Base-by-base conservation (phyloP, 2,329 filamentous ascomycete species). In the Epichloe gansuensis region DNA sequence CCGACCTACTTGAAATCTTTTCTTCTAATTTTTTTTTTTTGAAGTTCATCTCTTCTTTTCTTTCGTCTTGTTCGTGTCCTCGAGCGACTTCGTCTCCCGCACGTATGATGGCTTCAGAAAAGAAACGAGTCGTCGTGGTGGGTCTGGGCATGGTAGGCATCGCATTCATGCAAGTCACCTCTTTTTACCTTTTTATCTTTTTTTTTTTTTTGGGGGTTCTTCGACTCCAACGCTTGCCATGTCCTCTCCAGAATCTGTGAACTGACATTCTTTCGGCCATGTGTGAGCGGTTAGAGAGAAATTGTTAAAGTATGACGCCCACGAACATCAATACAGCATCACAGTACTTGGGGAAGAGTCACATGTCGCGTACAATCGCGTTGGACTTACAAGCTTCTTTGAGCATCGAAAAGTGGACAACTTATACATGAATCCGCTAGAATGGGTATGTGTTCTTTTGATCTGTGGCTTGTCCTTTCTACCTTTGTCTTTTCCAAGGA, bases 71-170 rank as follows among this genome's bases (percentile, higher is more conserved):
- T 9, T 31, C 28, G 28, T 4, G 8, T 31, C 28, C 28, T 31
- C 28, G 28, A 31, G 28, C 8, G 8, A 31, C 0, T 31, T 31
- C 3, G 28, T 31, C 28, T 31, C 28, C 4, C 28, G 28, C 9
- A 31, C 8, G 31, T 21, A 31, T 31, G 31, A 31, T 50, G 42
- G 35, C 43, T 5, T 4, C 37, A 11, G 48, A 53, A 56, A 62
- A 57, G 46, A 88, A 87, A 66, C 82, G 77, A 63, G 71, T 94
- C 38, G 88, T 94, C 2, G 82, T 95, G 39, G 88, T 95, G 41
- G 90, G 90, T 9, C 69, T 95, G 69, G 90, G 90, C 2, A 96
- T 96, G 91, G 90, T 95, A 45, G 88, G 86, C 41, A 85, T 93
- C 59, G 83, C 86, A 43, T 91, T 94, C 66, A 88, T 94, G 86